Percentiles rank a stretch among this genome's conserved stretches.
phyloP scores from a whole-genome alignment of 225 moss, liverwort and hornwort genomes.

The Takakia lepidozioides region DNA sequence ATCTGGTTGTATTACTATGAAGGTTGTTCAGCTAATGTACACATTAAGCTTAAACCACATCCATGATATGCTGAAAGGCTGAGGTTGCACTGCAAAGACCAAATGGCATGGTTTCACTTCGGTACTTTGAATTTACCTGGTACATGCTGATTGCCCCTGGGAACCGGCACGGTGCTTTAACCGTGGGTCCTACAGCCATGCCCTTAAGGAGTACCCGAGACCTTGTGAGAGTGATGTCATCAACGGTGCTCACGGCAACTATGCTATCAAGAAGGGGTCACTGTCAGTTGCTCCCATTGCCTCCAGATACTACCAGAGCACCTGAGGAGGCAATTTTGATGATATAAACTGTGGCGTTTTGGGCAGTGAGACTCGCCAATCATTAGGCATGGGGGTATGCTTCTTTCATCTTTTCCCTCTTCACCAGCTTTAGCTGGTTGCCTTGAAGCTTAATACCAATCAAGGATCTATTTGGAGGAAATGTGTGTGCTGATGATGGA shows the following conservation, averaged over 20 bases:
- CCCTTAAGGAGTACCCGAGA: conserved; percentile 64
- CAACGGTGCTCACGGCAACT: conserved; percentile 49
- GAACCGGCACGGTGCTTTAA: conserved; percentile 82
- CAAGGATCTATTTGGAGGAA: no score
- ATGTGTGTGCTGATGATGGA: no score
- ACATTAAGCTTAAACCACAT: no score
- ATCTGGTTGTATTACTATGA: no score
- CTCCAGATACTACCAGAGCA: conserved; percentile 71
- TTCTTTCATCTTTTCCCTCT: no score
- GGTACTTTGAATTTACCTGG: conserved; percentile 2
- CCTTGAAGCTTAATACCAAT: no score
- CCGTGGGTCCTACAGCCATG: conserved; percentile 85
- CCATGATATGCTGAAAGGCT: conserved; percentile 23
- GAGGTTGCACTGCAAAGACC: not conserved
- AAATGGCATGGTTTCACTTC: not conserved
- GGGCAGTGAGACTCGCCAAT: conserved; percentile 21
- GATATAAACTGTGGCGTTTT: conserved; percentile 34
- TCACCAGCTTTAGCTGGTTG: no score
- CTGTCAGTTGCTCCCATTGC: conserved; percentile 44
- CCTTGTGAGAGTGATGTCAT: conserved; percentile 58
- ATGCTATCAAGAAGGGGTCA: conserved; percentile 36
- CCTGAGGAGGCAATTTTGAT: conserved; percentile 47
- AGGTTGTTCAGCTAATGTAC: no score
- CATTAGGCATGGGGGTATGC: conserved; percentile 41
- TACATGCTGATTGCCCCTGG: conserved; percentile 19